Base-by-base conservation (phyloP, 495 filamentous ascomycete species). In the Pyrenula aspistea region DNA sequence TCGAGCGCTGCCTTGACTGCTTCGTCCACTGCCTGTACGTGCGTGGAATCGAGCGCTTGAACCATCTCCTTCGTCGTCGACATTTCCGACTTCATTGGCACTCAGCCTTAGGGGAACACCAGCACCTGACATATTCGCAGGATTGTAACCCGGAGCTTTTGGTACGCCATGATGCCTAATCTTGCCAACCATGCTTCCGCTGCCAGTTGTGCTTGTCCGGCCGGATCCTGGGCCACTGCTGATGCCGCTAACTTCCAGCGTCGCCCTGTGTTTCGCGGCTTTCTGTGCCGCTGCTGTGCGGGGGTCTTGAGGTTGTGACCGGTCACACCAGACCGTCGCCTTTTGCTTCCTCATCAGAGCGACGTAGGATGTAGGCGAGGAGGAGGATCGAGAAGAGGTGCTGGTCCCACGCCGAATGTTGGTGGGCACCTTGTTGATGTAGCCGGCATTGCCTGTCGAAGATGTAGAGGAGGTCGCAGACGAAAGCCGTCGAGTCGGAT, bases 241-340 rank as follows among this genome's bases (percentile, higher is more conserved):
- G 8, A 24, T 24, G 53, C 84, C 83, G 57, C 83, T 77, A 22
- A 97, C 82, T 70, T 97, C 92, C 58, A 83, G 81, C 50, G 83
- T 83, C 1, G 94, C 94, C 53, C 89, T 74, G 70, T 85, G 79
- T 72, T 92, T 95, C 54, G 91, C 94, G 1, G 82, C 82, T 57
- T 85, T 78, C 63, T 94, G 88, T 62, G 87, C 82, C 22, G 88
- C 89, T 3, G 85, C 68, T 55, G 95, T 66, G 22, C 89, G 78
- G 10, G 94, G 88, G 70, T 99, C 94, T 70, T 97, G 90, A 53
- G 86, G 81, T 63, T 99, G 93, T 12, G 91, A 81, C 55, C 91
- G 90, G 61, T 97, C 94, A 70, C 92, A 96, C 93, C 93, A 99
- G 8, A 99, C 93, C 0, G 93, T 99, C 24, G 89, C 93, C 66